Evolutionary conservation across 2,329 filamentous ascomycete genomes (phyloP), one percentile per base, ranked within the genome.

Genomic region (Fusarium sp.): DNA sequence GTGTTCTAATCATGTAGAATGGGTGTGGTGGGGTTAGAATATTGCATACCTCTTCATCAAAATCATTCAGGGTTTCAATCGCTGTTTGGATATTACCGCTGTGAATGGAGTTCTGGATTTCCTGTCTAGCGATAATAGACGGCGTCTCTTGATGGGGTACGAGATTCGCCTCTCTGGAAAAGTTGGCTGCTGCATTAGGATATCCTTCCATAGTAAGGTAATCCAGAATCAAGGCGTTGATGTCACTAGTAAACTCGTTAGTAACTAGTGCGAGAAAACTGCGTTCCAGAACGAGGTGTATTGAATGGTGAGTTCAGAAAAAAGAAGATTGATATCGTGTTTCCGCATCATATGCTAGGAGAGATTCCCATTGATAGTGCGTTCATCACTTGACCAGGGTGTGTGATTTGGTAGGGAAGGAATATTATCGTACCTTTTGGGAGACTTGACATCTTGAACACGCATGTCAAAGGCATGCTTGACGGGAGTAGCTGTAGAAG

Each of bases 341-440:
- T 93, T 99, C 96, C 91, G 92, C 96, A 99, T 87, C 81, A 79
- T 81, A 84, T 88, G 87, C 92, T 98, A 93, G 91, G 96, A 99
- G 96, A 99, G 96, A 99, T 99, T 99, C 96, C 96, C 96, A 99
- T 97, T 96, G 90, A 92, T 90, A 90, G 86, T 82, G 82, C 86
- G 84, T 92, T 96, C 94, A 97, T 97, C 85, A 88, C 84, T 74
- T 82, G 69, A 70, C 67, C 47, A 14, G 25, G 36, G n/a, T 21
- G 35, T 45, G 29, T 45, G 41, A 36, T 49, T 51, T 50, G 20
- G 41, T 31, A 37, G 36, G 35, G 13, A 5, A 14, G 21, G 15
- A 21, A 37, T 20, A 25, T 27, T 18, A 58, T 86, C 90, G 82
- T 90, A 97, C 96, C 90, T 93, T 81, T 98, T 99, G 33, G 92